Evolutionary conservation across 208 protist genomes (phyloP).

Genomic region (Phytomonas serpens): DNA sequence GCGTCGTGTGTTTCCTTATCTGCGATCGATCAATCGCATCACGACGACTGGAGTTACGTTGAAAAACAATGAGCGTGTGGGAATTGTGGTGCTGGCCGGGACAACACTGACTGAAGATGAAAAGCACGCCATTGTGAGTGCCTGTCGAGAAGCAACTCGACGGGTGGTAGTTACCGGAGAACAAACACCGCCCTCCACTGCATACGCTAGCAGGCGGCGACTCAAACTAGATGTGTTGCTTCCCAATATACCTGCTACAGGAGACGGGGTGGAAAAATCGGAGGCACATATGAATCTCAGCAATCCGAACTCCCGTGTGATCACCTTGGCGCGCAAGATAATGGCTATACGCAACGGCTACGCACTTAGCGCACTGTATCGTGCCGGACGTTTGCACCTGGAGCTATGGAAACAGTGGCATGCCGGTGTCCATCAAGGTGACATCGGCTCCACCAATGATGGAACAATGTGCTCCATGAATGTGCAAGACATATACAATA

Average conservation of each 20-base stretch:
- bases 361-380: conserved; percentile 24
- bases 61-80: conserved; percentile 29
- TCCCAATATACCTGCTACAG: conserved; percentile 28
- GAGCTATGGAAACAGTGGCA: conserved; percentile 74
- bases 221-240: conserved; percentile 21
- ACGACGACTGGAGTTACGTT: conserved; percentile 41
- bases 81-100: conserved; percentile 41
- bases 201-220: not conserved
- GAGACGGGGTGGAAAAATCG: conserved; percentile 19
- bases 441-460: not conserved
- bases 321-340: conserved; percentile 24
- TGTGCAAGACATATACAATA: conserved; percentile 32
- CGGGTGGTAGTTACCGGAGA: not conserved
- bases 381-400: conserved; percentile 59
- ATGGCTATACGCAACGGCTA: conserved; percentile 74
- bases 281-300: conserved; percentile 14
- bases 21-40: conserved; percentile 28
- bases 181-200: not conserved
- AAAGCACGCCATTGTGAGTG: conserved; percentile 17
- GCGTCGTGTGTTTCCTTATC: conserved; percentile 46
- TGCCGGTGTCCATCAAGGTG: conserved; percentile 6
- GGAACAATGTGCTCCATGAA: conserved; percentile 9
- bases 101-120: conserved; percentile 20
- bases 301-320: conserved; percentile 11
- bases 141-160: conserved; percentile 9